A percentile compares a stretch with the other conserved stretches of the same genome.
phyloP scores from a whole-genome alignment of 257 asterid species.

The Solanum pennellii region DNA sequence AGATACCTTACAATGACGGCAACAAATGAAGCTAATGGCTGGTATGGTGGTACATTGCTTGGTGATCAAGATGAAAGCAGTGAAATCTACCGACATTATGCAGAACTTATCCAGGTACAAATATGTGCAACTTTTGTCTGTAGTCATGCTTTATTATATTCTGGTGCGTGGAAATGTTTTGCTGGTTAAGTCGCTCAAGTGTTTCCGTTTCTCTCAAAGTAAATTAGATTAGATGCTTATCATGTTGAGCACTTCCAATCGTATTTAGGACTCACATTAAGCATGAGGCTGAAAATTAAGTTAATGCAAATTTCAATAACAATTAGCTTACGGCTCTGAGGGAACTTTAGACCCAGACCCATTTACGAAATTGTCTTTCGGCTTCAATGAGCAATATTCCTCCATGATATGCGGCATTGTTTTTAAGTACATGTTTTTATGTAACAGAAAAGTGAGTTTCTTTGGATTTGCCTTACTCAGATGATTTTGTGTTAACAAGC shows the following conservation, averaged over 20 bases:
- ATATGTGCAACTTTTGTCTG: background rate
- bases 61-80: conserved; percentile 90
- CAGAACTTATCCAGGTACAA: conserved; percentile 82
- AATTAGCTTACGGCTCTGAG: background rate
- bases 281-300: background rate
- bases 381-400: background rate
- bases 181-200: background rate
- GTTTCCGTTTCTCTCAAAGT: background rate
- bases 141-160: background rate
- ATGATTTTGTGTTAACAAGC: conserved; percentile 5
- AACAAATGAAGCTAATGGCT: conserved; percentile 73
- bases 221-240: background rate
- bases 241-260: background rate
- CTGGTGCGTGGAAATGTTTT: background rate
- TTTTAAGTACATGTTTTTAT: background rate
- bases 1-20: conserved; percentile 87
- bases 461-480: background rate
- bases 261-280: background rate
- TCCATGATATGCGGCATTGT: background rate
- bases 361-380: background rate
- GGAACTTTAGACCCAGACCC: background rate
- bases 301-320: background rate
- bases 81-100: conserved; percentile 76
- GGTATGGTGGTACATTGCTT: conserved; percentile 91
- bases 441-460: background rate